A percentile compares a stretch with the other conserved stretches of the same genome.
phyloP scores from a whole-genome alignment of 2,329 filamentous ascomycete species.

The Verticillium albo-atrum region DNA sequence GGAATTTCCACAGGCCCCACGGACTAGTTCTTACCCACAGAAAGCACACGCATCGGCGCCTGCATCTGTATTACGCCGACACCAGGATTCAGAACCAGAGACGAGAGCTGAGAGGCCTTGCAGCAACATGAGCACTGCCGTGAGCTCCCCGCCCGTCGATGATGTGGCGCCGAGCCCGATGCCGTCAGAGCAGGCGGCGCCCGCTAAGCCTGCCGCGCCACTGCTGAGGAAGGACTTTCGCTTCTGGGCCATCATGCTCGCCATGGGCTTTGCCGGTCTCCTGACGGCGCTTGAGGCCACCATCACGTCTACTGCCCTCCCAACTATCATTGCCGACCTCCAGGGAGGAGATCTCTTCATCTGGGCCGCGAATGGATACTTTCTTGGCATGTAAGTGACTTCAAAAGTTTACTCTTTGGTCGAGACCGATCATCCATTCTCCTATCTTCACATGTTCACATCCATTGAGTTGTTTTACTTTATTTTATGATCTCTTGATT shows the following conservation, averaged over 20 bases:
- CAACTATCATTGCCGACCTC: constrained; percentile 16
- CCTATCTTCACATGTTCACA: no score
- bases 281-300: constrained; percentile 19
- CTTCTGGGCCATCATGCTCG: constrained; percentile 17
- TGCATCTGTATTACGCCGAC: no score
- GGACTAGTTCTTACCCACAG: no score
- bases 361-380: constrained; percentile 20
- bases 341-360: constrained; percentile 15
- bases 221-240: not conserved
- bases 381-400: constrained; percentile 13
- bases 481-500: no score
- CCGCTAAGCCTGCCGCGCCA: not conserved
- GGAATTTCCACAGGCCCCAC: no score
- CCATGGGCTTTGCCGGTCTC: constrained; percentile 15
- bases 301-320: constrained; percentile 25
- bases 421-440: no score
- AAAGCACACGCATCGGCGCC: no score
- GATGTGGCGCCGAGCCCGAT: no score
- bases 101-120: no score
- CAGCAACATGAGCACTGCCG: not conserved
- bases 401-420: no score
- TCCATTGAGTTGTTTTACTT: no score
- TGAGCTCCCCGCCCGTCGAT: not conserved
- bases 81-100: no score
- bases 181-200: not conserved